A percentile compares a stretch with the other conserved stretches of the same genome.
These are phyloP conservation scores for Gleditsia sinensis DNA, from an alignment of 306 rosid species.

Conservation along the genomic window DNA sequence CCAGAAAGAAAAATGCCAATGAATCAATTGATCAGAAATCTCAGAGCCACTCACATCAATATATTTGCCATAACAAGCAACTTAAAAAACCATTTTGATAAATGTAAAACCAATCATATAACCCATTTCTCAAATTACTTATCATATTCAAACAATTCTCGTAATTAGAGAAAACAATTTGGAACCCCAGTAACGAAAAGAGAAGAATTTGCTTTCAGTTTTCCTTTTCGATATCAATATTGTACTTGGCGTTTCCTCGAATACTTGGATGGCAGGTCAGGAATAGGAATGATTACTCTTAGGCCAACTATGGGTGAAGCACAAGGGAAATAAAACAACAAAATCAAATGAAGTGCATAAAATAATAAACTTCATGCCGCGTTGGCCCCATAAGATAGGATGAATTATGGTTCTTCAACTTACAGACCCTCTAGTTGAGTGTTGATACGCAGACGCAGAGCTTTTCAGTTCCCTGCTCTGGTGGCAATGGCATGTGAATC, in stretches of 20 bases:
- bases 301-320: not conserved
- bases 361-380: not conserved
- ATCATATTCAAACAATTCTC: not conserved
- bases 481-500: too few species aligned
- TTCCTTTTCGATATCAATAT: not conserved
- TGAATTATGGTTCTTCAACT: not conserved
- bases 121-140: not conserved
- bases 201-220: not conserved
- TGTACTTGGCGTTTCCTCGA: slow-evolving; percentile 25
- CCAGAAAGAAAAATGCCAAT: not conserved
- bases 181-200: not conserved
- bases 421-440: too few species aligned
- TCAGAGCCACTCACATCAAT: not conserved
- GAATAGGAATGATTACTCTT: slow-evolving; percentile 7
- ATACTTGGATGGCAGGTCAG: slow-evolving; percentile 32
- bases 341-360: not conserved
- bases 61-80: not conserved
- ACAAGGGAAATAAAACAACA: not conserved
- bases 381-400: not conserved
- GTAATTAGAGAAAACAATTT: too few species aligned
- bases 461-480: too few species aligned
- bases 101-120: not conserved
- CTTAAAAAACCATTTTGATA: not conserved
- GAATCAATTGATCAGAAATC: not conserved
- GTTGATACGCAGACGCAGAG: too few species aligned